Percentiles rank a stretch among this genome's conserved stretches.
Conservation (phyloP, 2,329 filamentous ascomycete genomes). For the Metarhizium album region DNA sequence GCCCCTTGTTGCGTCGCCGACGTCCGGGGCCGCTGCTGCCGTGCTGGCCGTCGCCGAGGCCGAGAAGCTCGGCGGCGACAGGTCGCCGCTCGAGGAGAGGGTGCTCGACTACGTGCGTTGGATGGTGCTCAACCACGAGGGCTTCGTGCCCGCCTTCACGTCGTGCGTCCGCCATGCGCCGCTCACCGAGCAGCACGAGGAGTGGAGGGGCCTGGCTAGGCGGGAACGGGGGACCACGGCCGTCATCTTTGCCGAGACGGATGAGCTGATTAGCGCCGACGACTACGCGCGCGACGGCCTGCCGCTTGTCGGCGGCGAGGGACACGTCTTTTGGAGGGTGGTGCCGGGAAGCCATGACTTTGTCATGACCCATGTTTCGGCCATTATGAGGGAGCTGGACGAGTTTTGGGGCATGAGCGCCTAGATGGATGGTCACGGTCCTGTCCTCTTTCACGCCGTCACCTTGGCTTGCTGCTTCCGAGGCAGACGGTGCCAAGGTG, state of each 20-base stretch:
- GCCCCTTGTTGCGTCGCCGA: slow-evolving; percentile 34
- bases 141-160: slow-evolving; percentile 51
- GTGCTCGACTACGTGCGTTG: slow-evolving; percentile 44
- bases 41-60: slow-evolving; percentile 32
- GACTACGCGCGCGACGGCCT: slow-evolving; percentile 40
- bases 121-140: slow-evolving; percentile 44
- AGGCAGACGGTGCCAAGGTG: background rate
- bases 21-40: slow-evolving; percentile 13
- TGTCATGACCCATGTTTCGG: slow-evolving; percentile 42
- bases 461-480: background rate
- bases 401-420: slow-evolving; percentile 31
- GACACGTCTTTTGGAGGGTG: slow-evolving; percentile 37
- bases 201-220: slow-evolving; percentile 36
- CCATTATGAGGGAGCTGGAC: slow-evolving; percentile 35
- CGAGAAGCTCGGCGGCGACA: background rate
- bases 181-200: slow-evolving; percentile 39
- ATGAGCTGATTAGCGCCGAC: slow-evolving; percentile 41
- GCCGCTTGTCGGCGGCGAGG: slow-evolving; percentile 38
- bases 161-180: slow-evolving; percentile 44
- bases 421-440: no score
- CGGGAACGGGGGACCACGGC: slow-evolving; percentile 34
- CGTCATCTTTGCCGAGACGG: slow-evolving; percentile 38
- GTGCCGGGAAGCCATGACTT: slow-evolving; percentile 50
- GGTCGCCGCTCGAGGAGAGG: slow-evolving; percentile 31
- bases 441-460: no score